Evolutionary conservation across 2,329 filamentous ascomycete genomes (phyloP).

Genomic region (Aspergillus spinulosporus): DNA sequence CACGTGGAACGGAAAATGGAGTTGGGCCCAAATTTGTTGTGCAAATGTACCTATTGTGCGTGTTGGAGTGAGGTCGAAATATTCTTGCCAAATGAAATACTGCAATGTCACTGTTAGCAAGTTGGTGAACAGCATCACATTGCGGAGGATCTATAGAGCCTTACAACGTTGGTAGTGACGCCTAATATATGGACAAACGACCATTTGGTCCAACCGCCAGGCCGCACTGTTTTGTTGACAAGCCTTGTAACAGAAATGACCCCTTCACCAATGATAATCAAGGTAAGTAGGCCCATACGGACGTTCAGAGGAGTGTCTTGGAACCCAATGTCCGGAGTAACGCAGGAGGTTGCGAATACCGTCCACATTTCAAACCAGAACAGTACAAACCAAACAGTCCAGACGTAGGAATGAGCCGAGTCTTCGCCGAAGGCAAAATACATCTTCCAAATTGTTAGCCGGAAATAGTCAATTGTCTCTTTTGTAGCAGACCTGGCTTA

Average conservation of each 20-base stretch:
- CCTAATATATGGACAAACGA: constrained; percentile 42
- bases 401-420: constrained; percentile 34
- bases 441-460: constrained; percentile 28
- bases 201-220: constrained; percentile 42
- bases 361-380: constrained; percentile 55
- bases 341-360: constrained; percentile 55
- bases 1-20: constrained; percentile 65
- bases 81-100: constrained; percentile 64
- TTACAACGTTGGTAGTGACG: constrained; percentile 41
- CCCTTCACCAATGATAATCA: constrained; percentile 67
- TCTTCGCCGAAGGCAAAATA: constrained; percentile 35
- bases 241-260: constrained; percentile 61
- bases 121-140: neutral
- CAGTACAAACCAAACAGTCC: constrained; percentile 58
- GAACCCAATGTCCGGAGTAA: constrained; percentile 60
- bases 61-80: constrained; percentile 58
- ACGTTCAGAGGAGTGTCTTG: constrained; percentile 64
- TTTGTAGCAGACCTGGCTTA: constrained; percentile 17
- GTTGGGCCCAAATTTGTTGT: constrained; percentile 56
- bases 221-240: constrained; percentile 53
- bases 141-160: constrained; percentile 1
- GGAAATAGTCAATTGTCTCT: neutral
- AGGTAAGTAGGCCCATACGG: constrained; percentile 62
- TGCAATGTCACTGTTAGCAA: constrained; percentile 20
- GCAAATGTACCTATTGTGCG: constrained; percentile 54